Percentiles rank a stretch among this genome's conserved stretches.
phyloP scores from a whole-genome alignment of 2,329 filamentous ascomycete species.

The Colletotrichum plurivorum region DNA sequence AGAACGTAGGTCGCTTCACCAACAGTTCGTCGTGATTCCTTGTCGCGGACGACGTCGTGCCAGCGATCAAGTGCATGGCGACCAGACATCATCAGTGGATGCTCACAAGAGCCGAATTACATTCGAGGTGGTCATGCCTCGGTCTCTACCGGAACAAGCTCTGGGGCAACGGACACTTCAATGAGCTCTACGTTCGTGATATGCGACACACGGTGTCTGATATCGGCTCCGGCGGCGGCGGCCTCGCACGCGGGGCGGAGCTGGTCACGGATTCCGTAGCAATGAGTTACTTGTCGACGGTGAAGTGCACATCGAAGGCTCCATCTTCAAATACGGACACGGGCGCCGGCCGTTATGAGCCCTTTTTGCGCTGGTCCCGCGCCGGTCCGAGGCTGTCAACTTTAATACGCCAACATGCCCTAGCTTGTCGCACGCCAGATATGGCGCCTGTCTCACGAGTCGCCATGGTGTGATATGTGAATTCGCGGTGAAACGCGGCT shows the following conservation, averaged over 20 bases:
- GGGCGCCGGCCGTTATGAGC: conserved; percentile 41
- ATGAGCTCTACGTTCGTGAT: conserved; percentile 48
- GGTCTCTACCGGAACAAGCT: conserved; percentile 48
- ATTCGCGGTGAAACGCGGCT: conserved; percentile 4
- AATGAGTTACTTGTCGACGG: conserved; percentile 45
- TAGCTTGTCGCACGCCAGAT: conserved; percentile 40
- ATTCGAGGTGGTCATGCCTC: conserved; percentile 41
- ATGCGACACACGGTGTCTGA: conserved; percentile 45
- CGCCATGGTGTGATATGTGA: neutral
- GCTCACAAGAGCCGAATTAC: conserved; percentile 31
- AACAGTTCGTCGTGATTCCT: conserved; percentile 42
- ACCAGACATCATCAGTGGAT: fast-evolving
- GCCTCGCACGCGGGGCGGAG: conserved; percentile 37
- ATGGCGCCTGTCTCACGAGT: conserved; percentile 21
- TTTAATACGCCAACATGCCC: conserved; percentile 37
- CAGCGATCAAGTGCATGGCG: conserved; percentile 1
- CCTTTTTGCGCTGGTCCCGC: conserved; percentile 40
- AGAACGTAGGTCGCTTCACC: conserved; percentile 39
- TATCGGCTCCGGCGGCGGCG: conserved; percentile 44
- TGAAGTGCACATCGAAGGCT: conserved; percentile 44
- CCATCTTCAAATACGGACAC: conserved; percentile 43
- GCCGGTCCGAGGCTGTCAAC: conserved; percentile 35
- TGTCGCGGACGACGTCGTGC: conserved; percentile 39
- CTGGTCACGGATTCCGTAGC: conserved; percentile 40
- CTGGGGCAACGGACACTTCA: conserved; percentile 44